Percentiles rank a stretch among this genome's conserved stretches.
Evolutionary conservation across 805 yeast genomes (phyloP).

Genomic region (Teunomyces gatunensis): DNA sequence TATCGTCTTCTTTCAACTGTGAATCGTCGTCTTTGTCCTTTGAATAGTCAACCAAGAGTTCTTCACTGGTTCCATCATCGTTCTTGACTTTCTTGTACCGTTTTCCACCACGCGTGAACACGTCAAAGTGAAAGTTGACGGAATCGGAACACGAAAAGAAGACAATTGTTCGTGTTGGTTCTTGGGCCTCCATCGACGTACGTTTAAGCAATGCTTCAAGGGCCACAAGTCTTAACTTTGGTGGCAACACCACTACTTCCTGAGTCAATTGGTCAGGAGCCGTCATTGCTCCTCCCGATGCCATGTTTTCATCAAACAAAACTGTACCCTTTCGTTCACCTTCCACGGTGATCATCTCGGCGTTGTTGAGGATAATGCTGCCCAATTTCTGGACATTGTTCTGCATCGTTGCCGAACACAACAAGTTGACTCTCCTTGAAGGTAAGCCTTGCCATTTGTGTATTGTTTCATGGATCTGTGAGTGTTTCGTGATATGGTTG

Average conservation of each 20-base stretch:
- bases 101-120: constrained; percentile 61
- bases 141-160: constrained; percentile 94
- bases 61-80: constrained; percentile 23
- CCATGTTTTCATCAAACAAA: constrained; percentile 26
- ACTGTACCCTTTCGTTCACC: constrained; percentile 20
- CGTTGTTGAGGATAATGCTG: constrained; percentile 67
- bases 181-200: constrained; percentile 12
- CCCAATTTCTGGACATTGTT: constrained; percentile 78
- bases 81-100: constrained; percentile 31
- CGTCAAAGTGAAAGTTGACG: constrained; percentile 88
- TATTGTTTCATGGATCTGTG: constrained; percentile 37
- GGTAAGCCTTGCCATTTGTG: constrained; percentile 60
- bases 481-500: constrained; percentile 48
- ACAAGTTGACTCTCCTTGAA: constrained; percentile 62
- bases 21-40: constrained; percentile 20
- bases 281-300: constrained; percentile 18
- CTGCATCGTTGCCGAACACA: constrained; percentile 94
- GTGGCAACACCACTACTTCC: constrained; percentile 81
- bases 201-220: constrained; percentile 61
- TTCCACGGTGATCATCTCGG: constrained; percentile 61
- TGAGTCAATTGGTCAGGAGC: constrained; percentile 94
- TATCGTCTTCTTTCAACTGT: constrained; percentile 19
- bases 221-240: constrained; percentile 84
- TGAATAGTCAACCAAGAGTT: constrained; percentile 9
- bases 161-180: constrained; percentile 62